phyloP scores from a whole-genome alignment of 2,329 filamentous ascomycete genomes.

The Diaporthe batatas region DNA sequence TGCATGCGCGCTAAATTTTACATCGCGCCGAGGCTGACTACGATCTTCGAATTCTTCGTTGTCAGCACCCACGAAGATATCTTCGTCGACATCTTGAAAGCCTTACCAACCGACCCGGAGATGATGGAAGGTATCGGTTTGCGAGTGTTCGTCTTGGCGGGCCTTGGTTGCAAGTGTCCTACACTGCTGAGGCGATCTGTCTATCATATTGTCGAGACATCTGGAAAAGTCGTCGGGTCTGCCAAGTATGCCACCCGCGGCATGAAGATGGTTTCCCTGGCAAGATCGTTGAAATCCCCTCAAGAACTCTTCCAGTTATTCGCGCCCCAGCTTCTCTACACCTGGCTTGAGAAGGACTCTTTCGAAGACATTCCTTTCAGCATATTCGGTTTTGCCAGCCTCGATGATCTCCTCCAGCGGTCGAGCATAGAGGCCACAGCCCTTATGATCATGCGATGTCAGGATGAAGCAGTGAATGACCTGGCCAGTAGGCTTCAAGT shows the following conservation, averaged over 20 bases:
- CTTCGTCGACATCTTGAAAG: constrained; percentile 85
- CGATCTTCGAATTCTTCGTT: constrained; percentile 85
- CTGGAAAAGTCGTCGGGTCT: constrained; percentile 77
- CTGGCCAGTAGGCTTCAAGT: constrained; percentile 71
- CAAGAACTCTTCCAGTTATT: constrained; percentile 85
- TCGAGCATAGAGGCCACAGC: constrained; percentile 83
- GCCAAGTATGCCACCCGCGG: constrained; percentile 80
- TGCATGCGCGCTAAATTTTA: constrained; percentile 81
- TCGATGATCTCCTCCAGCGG: constrained; percentile 77
- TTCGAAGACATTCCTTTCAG: constrained; percentile 82
- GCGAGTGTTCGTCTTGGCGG: constrained; percentile 80
- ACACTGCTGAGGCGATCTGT: constrained; percentile 88
- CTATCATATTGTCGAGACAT: constrained; percentile 94
- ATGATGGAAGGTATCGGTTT: constrained; percentile 87
- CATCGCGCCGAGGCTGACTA: constrained; percentile 77
- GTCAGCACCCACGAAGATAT: constrained; percentile 86
- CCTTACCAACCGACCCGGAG: constrained; percentile 79
- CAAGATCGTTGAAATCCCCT: constrained; percentile 74
- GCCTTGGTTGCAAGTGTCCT: constrained; percentile 85
- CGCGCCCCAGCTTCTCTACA: constrained; percentile 88
- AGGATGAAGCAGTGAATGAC: constrained; percentile 72
- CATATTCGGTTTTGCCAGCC: constrained; percentile 83
- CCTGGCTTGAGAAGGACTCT: constrained; percentile 80
- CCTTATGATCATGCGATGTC: constrained; percentile 84
- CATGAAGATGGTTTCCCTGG: constrained; percentile 73